Evolutionary conservation across 306 rosid genomes (phyloP), one percentile per base, ranked within the genome.

Genomic region (Ceratonia siliqua): DNA sequence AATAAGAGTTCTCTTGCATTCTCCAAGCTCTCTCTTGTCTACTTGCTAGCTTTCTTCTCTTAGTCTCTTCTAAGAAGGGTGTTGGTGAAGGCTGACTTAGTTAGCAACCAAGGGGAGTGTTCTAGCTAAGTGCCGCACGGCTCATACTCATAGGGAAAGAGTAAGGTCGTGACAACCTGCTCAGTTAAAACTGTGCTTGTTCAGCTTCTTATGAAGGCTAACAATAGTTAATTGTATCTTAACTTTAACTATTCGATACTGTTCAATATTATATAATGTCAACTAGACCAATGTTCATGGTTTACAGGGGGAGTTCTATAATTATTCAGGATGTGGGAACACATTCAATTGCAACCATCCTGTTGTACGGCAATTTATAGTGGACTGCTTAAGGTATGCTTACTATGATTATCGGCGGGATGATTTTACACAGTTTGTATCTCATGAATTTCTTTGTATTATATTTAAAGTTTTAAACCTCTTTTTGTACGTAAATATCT

Each of bases 291-390:
- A 50, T 69, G 71, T 57, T 27, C 45, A 21, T 46, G 73, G 61
- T 39, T 63, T 69, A 46, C 85, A 92, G 99, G 99, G 99, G 82
- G 92, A 94, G 78, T 94, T 90, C 82, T 94, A 94, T 86, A 94
- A 94, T 78, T 94, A 94, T 75, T 94, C 99, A 18, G 99, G 99
- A 81, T 94, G 99, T 46, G 97, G 97, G 55, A 92, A 94, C 90
- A 94, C 99, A 49, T 90, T 94, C 80, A 94, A 92, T 78, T 90
- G 97, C 92, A 94, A 90, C 85, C 96, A 94, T 85, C 97, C 99
- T 56, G 68, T 92, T 74, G 99, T 92, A 27, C 90, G 99, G 21
- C 88, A 87, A 62, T 87, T 94, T 80, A 85, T 92, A 65, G 88
- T 92, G 66, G 99, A 92, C 70, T 84, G 97, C 88, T 89, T 94